Evolutionary conservation across 2,329 filamentous ascomycete species (phyloP).

Genomic region (Claviceps purpurea): DNA sequence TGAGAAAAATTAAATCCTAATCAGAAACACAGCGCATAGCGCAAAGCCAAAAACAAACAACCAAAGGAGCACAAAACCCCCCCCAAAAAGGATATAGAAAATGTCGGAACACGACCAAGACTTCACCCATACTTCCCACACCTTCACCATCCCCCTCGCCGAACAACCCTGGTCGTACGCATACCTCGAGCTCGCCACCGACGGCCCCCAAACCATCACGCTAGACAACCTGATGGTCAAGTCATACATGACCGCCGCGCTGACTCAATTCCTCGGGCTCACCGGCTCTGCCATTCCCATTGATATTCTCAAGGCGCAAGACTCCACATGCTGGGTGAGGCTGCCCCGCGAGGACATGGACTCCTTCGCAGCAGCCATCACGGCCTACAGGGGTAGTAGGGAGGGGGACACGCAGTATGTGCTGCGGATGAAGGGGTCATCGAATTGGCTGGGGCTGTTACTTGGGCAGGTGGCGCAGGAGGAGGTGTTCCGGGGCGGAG

Average conservation of each 20-base stretch:
- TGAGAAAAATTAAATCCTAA: too few species aligned
- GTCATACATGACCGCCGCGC: conserved; percentile 47
- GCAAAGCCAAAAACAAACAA: not conserved
- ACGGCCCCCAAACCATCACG: conserved; percentile 10
- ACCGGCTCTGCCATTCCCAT: conserved; percentile 53
- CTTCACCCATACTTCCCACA: conserved; percentile 35
- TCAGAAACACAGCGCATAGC: too few species aligned
- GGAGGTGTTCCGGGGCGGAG: conserved; percentile 32
- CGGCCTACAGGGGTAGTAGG: conserved; percentile 44
- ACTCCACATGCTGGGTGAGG: conserved; percentile 47
- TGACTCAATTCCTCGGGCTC: conserved; percentile 56
- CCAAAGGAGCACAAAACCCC: not conserved
- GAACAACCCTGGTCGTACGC: conserved; percentile 42
- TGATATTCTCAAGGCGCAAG: conserved; percentile 53
- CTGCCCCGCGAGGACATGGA: conserved; percentile 47
- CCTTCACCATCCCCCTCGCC: conserved; percentile 34
- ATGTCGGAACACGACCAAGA: conserved; percentile 15
- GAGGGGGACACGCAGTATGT: conserved; percentile 31
- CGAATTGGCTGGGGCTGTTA: conserved; percentile 51
- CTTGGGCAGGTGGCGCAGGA: conserved; percentile 29
- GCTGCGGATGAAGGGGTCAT: conserved; percentile 42
- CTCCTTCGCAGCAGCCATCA: conserved; percentile 49
- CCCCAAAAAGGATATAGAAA: not conserved
- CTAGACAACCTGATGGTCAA: conserved; percentile 51
- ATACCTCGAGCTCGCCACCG: conserved; percentile 35